phyloP scores from a whole-genome alignment of 306 rosid species.

The Acacia confusa region DNA sequence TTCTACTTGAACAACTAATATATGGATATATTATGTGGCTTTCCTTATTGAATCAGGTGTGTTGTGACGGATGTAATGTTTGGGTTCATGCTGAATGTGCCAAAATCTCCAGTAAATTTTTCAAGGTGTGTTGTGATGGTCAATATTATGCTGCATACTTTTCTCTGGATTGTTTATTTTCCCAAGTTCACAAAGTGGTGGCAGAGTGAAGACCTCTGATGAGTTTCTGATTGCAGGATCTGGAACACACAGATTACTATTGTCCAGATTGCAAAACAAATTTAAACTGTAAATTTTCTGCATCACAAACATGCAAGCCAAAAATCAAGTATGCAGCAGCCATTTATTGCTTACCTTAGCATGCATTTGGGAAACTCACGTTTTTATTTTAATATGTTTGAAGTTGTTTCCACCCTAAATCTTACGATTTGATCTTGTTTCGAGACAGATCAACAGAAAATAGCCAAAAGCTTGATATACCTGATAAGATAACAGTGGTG shows the following conservation, averaged over 20 bases:
- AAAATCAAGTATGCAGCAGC: slow-evolving; percentile 51
- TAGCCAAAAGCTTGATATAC: slow-evolving; percentile 38
- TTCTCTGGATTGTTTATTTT: slow-evolving; percentile 12
- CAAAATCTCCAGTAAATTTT: slow-evolving; percentile 54
- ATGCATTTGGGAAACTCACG: slow-evolving; percentile 23
- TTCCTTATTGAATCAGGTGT: slow-evolving; percentile 59
- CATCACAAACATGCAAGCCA: slow-evolving; percentile 41
- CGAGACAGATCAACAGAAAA: slow-evolving; percentile 56
- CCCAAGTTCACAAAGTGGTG: slow-evolving; percentile 10
- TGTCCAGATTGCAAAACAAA: slow-evolving; percentile 88
- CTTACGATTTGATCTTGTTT: slow-evolving; percentile 25
- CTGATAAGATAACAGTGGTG: slow-evolving; percentile 71
- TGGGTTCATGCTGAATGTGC: slow-evolving; percentile 99
- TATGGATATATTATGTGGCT: slow-evolving; percentile 31
- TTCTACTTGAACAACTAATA: neutral
- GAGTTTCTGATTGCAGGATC: slow-evolving; percentile 55
- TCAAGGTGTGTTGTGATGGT: slow-evolving; percentile 57
- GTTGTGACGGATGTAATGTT: slow-evolving; percentile 96
- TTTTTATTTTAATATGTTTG: slow-evolving; percentile 18
- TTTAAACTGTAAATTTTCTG: slow-evolving; percentile 41
- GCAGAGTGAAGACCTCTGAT: slow-evolving; percentile 26
- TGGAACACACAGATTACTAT: slow-evolving; percentile 70
- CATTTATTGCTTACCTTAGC: slow-evolving; percentile 13
- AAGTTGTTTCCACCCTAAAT: neutral
- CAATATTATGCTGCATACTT: slow-evolving; percentile 15